A percentile compares a stretch with the other conserved stretches of the same genome.
Conservation (phyloP, 805 yeast genomes). For the Kuraishia ogatae region DNA sequence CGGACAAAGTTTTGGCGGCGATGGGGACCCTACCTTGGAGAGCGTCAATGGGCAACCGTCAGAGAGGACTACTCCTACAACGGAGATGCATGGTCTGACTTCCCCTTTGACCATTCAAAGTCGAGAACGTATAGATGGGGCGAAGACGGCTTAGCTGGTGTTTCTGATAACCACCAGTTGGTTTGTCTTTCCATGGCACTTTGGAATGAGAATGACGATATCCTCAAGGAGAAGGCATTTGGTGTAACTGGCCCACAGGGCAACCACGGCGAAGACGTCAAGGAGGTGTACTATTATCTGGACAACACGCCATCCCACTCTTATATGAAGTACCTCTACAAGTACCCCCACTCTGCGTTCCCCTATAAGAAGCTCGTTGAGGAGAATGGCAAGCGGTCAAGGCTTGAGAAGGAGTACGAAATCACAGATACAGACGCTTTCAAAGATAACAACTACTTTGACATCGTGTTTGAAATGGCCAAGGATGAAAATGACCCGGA, state of each 20-base stretch:
- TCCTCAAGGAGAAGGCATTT: slow-evolving; percentile 77
- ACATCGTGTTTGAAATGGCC: slow-evolving; percentile 84
- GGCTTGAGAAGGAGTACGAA: slow-evolving; percentile 71
- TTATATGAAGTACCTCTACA: slow-evolving; percentile 84
- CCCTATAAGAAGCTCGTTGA: slow-evolving; percentile 72
- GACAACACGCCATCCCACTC: slow-evolving; percentile 93
- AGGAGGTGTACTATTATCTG: slow-evolving; percentile 74
- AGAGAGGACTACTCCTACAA: slow-evolving; percentile 80
- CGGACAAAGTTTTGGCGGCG: slow-evolving; percentile 59
- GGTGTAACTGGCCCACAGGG: slow-evolving; percentile 92
- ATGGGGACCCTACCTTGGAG: slow-evolving; percentile 90
- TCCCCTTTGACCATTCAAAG: slow-evolving; percentile 78
- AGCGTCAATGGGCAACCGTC: slow-evolving; percentile 82
- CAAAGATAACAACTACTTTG: slow-evolving; percentile 71
- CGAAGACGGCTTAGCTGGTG: slow-evolving; percentile 91
- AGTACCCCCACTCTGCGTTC: slow-evolving; percentile 80
- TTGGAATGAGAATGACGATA: slow-evolving; percentile 86
- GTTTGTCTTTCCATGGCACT: slow-evolving; percentile 74
- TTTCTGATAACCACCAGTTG: slow-evolving; percentile 73
- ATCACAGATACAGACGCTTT: slow-evolving; percentile 72
- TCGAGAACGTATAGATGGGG: slow-evolving; percentile 90
- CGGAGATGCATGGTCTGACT: slow-evolving; percentile 88
- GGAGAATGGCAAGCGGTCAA: slow-evolving; percentile 56
- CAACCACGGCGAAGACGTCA: slow-evolving; percentile 94
- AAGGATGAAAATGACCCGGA: slow-evolving; percentile 76